These are phyloP conservation scores for Chalara sp. DNA, from an alignment of 2,329 filamentous ascomycete species.

Conservation along the genomic window DNA sequence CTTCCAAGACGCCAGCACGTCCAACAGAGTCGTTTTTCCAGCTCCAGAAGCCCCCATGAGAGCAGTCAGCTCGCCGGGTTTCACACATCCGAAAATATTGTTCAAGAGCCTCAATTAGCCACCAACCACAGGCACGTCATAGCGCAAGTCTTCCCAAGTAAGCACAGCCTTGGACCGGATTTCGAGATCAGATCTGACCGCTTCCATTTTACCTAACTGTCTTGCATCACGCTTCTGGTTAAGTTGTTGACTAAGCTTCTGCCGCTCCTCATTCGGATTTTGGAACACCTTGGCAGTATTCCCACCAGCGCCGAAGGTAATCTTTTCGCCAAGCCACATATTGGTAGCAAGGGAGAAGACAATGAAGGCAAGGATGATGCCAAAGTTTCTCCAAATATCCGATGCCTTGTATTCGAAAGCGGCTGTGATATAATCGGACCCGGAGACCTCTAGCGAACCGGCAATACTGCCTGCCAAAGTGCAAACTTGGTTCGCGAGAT, in stretches of 20 bases:
- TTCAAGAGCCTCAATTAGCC: constrained; percentile 58
- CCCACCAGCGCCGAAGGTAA: constrained; percentile 54
- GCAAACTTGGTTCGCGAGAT: constrained; percentile 55
- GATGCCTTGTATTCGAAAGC: constrained; percentile 49
- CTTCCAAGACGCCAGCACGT: constrained; percentile 68
- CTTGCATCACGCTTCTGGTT: constrained; percentile 48
- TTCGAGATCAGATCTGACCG: constrained; percentile 25
- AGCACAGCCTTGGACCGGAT: constrained; percentile 55
- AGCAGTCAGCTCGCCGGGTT: constrained; percentile 71
- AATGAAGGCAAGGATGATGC: constrained; percentile 65
- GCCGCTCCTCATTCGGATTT: constrained; percentile 58
- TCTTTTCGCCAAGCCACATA: constrained; percentile 59
- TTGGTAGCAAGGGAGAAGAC: constrained; percentile 69
- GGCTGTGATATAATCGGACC: constrained; percentile 45
- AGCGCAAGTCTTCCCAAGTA: constrained; percentile 65
- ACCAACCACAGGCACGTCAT: constrained; percentile 63
- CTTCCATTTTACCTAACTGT: constrained; percentile 21
- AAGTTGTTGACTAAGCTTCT: constrained; percentile 41
- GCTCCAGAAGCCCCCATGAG: constrained; percentile 77
- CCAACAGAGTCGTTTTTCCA: constrained; percentile 77
- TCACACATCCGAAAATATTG: constrained; percentile 68
- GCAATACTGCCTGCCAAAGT: constrained; percentile 49
- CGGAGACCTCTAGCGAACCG: constrained; percentile 43
- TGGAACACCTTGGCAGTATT: constrained; percentile 63
- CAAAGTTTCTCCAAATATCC: constrained; percentile 61